These are phyloP conservation scores for Spergularia azorica DNA, from an alignment of 179 eudicot species.

Conservation along the genomic window DNA sequence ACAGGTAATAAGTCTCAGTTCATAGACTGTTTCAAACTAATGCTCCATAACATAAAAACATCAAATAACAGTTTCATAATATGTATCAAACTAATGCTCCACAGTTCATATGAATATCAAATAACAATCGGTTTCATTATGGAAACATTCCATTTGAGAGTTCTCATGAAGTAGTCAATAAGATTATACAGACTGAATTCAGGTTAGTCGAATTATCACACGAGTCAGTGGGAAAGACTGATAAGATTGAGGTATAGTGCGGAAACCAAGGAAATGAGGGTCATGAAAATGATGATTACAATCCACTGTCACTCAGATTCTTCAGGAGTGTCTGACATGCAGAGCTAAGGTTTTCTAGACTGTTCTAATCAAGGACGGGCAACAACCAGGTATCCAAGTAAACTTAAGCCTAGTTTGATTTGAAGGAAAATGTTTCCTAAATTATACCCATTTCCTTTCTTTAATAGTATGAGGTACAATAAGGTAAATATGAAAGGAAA, in stretches of 20 bases:
- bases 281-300: background rate
- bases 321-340: background rate
- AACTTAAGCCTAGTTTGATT: background rate
- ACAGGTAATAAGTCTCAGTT: conserved; percentile 3
- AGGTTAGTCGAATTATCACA: background rate
- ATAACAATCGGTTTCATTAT: background rate
- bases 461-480: background rate
- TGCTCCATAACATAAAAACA: background rate
- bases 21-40: background rate
- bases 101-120: background rate
- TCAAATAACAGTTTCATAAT: no score
- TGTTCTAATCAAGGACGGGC: no score
- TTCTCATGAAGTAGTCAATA: background rate
- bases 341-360: background rate
- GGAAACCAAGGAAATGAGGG: background rate
- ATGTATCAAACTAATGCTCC: no score
- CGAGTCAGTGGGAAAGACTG: background rate
- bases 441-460: background rate
- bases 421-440: background rate
- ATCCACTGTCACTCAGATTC: background rate
- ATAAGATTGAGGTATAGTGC: background rate
- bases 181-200: background rate
- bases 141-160: background rate
- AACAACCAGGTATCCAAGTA: background rate
- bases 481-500: background rate